Evolutionary conservation across 1,139 yeast genomes (phyloP), one percentile per base, ranked within the genome.

Genomic region (Hyphopichia wangnamkhiaoensis): DNA sequence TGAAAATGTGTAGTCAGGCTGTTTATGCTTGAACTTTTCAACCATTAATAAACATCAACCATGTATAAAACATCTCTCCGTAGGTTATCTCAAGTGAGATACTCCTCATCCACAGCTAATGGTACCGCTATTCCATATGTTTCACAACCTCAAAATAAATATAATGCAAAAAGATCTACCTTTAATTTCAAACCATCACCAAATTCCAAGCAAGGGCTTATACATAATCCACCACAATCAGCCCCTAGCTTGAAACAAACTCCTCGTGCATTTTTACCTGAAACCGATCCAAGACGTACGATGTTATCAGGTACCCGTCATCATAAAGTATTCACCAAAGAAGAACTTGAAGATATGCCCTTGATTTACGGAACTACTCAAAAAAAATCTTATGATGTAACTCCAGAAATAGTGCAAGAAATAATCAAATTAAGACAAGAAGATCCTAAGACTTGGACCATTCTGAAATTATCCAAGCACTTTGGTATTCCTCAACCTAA

Each of bases 251-350:
- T 61, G 38, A 59, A 56, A 42, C 61, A 63, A 37, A 88, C 95
- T 0, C 95, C 96, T 25, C 75, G 74, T 46, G 81, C 82, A 4
- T 88, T 88, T 56, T 63, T 88, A 39, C 96, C 96, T 3, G 53
- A 63, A 2, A 53, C 61, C 7, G 94, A 86, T 54, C 80, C 80
- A 24, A 75, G 95, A 52, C 73, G 70, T 43, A 63, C 59, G 2
- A 61, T 68, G 26, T 59, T 47, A 37, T 45, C 25, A 39, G 49
- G 8, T n/a, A 34, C 31, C 16, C 8, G 14, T 4, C 40, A 44
- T 33, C 46, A 47, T 46, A 59, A 48, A 45, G 40, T 48, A 2
- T 68, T 55, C 49, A 61, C 65, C 34, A 54, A 55, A 21, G 69
- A 79, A 59, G 68, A 74, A 39, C 53, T 78, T 34, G 58, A 63